Base-by-base conservation (phyloP, 1,284 basidiomycete genomes). In the Ceratobasidium sp. region DNA sequence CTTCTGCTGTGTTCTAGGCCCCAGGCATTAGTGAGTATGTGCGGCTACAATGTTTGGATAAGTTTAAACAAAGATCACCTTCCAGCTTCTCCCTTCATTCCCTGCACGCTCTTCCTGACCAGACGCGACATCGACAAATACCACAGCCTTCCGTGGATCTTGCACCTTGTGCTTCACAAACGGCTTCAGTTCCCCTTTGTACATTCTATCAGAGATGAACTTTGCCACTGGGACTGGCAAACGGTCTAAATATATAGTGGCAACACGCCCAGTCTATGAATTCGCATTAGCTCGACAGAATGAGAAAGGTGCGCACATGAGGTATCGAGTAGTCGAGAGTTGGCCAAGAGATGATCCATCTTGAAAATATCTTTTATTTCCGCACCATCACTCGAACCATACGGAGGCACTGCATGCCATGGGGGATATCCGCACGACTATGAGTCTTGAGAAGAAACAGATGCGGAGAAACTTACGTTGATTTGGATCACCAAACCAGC, bases 161-260 rank as follows among this genome's bases (percentile, higher is more conserved):
- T 36, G 16, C 16, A 32, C 46, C 9, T 5, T 10, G n/a, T 65
- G 12, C 18, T 0, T 2, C 62, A 81, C 81, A 0, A 0, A 0
- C 1, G 80, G 79, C 16, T 83, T 79, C 4, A 89, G 84, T 72
- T 84, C 75, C n/a, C 78, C 73, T 26, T 88, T 80, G 81, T 93
- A 93, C 2, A 93, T 82, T 72, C 82, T 81, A 58, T 83, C 76
- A 30, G 90, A 92, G 60, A 93, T 89, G 65, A 91, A 88, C 4
- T 83, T 75, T 16, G 91, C 91, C 82, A 92, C 87, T 75, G 90
- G 85, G 46, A 86, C 84, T 71, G 92, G 91, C 90, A 93, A 92
- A 1, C 92, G 87, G 76, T 92, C 91, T 89, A 1, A 4, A 45
- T 10, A 10, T 3, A 45, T 5, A 39, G 14, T 5, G 6, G n/a